phyloP scores from a whole-genome alignment of 2,329 filamentous ascomycete genomes.

The Colletotrichum sidae region DNA sequence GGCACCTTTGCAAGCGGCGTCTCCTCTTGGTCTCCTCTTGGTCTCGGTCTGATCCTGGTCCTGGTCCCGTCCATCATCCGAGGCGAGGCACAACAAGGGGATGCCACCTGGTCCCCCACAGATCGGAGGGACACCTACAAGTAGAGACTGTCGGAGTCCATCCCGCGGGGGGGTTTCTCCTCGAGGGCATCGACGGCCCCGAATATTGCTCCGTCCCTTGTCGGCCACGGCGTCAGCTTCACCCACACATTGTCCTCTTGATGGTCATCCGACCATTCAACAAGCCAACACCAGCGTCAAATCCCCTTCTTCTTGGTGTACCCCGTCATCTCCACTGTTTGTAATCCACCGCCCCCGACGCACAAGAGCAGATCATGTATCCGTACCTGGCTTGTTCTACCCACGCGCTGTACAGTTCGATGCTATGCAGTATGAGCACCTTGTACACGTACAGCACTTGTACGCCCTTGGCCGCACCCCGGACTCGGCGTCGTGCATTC shows the following conservation, averaged over 20 bases:
- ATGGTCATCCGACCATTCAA: background rate
- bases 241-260: background rate
- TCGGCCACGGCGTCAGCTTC: too few species aligned
- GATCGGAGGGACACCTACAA: conserved; percentile 7
- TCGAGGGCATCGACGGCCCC: too few species aligned
- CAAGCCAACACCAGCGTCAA: conserved; percentile 1
- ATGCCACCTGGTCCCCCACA: conserved; percentile 26
- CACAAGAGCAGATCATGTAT: conserved; percentile 26
- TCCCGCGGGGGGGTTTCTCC: conserved; percentile 16
- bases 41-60: background rate
- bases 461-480: background rate
- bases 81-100: conserved; percentile 3
- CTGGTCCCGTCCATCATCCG: background rate
- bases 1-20: conserved; percentile 1
- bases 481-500: conserved; percentile 15
- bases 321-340: conserved; percentile 33
- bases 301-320: background rate
- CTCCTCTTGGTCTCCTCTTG: too few species aligned
- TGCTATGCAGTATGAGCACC: too few species aligned
- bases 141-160: conserved; percentile 5
- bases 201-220: too few species aligned
- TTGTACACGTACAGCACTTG: too few species aligned
- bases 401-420: background rate
- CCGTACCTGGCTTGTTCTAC: background rate
- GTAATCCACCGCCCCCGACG: conserved; percentile 20